phyloP scores from a whole-genome alignment of 495 filamentous ascomycete species.

The Annulohypoxylon moriforme region DNA sequence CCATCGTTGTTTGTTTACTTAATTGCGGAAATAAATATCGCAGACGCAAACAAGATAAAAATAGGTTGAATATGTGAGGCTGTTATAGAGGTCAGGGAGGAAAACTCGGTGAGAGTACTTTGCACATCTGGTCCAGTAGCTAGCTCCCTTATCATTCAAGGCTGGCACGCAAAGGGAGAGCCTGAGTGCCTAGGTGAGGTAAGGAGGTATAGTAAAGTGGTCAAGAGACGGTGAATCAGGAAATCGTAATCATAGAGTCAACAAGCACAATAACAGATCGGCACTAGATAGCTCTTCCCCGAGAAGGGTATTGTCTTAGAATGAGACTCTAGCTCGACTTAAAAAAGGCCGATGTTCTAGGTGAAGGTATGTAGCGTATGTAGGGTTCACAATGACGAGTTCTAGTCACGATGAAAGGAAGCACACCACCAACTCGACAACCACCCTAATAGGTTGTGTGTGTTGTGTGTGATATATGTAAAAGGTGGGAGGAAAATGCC shows the following conservation, averaged over 20 bases:
- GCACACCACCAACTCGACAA: slow-evolving; percentile 36
- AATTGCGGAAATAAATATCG: slow-evolving; percentile 21
- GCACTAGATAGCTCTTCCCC: slow-evolving; percentile 16
- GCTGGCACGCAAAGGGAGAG: slow-evolving; percentile 11
- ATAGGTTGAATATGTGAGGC: slow-evolving; percentile 11
- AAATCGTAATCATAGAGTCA: slow-evolving; percentile 32
- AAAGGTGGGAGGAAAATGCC: neutral
- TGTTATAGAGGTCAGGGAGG: slow-evolving; percentile 27
- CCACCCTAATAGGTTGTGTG: slow-evolving; percentile 11
- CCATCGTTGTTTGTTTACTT: slow-evolving; percentile 37
- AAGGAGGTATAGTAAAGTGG: neutral
- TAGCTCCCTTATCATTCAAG: slow-evolving; percentile 37
- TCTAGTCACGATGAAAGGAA: slow-evolving; percentile 39
- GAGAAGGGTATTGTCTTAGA: neutral
- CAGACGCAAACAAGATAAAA: slow-evolving; percentile 14
- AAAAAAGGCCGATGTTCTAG: slow-evolving; percentile 19
- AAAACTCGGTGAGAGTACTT: slow-evolving; percentile 29
- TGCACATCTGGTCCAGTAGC: slow-evolving; percentile 34
- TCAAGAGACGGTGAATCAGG: slow-evolving; percentile 24
- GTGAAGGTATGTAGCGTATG: slow-evolving; percentile 5
- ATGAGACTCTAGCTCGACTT: slow-evolving; percentile 24
- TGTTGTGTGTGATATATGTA: slow-evolving; percentile 10
- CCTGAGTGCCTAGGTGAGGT: neutral
- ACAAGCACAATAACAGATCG: slow-evolving; percentile 29
- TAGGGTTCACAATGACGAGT: slow-evolving; percentile 35